Evolutionary conservation across 192 early-diverging fungal genomes (phyloP).

Genomic region (Nowakowskiella sp.): DNA sequence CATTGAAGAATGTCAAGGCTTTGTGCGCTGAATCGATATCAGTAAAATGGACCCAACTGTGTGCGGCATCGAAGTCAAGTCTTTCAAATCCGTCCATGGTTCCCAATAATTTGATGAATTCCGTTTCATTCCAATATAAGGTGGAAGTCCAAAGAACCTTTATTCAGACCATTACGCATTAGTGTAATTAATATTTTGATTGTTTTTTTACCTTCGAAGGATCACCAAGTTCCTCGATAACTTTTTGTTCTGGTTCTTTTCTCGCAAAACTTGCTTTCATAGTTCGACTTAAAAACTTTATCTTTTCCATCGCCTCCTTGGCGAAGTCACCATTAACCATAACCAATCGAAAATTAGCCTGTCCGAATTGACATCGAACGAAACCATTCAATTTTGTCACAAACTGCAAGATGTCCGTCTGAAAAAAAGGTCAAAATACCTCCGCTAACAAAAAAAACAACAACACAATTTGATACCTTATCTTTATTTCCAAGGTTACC

Average conservation of each 20-base stretch:
- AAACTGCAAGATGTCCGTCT: too few species aligned
- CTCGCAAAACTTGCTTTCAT: constrained; percentile 17
- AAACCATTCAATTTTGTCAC: constrained; percentile 23
- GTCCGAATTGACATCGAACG: constrained; percentile 17
- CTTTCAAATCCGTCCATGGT: constrained; percentile 9
- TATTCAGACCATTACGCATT: too few species aligned
- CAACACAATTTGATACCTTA: constrained; percentile 8
- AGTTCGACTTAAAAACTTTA: background rate
- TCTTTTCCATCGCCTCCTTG: constrained; percentile 8
- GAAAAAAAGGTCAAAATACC: too few species aligned
- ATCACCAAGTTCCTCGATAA: constrained; percentile 16
- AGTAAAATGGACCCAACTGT: constrained; percentile 13
- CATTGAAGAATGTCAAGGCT: constrained; percentile 3
- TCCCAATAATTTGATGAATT: constrained; percentile 4
- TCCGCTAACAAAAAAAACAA: too few species aligned
- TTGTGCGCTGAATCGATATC: constrained; percentile 6
- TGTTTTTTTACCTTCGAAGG: constrained; percentile 15
- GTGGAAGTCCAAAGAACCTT: constrained; percentile 16
- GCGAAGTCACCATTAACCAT: constrained; percentile 13
- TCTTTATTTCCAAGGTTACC: constrained; percentile 7
- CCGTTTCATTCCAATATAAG: constrained; percentile 13
- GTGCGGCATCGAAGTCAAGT: constrained; percentile 12
- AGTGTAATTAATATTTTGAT: too few species aligned
- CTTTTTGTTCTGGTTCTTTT: constrained; percentile 19
- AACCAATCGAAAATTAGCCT: constrained; percentile 19